phyloP scores from a whole-genome alignment of 441 rosid species.

The Hura crepitans region DNA sequence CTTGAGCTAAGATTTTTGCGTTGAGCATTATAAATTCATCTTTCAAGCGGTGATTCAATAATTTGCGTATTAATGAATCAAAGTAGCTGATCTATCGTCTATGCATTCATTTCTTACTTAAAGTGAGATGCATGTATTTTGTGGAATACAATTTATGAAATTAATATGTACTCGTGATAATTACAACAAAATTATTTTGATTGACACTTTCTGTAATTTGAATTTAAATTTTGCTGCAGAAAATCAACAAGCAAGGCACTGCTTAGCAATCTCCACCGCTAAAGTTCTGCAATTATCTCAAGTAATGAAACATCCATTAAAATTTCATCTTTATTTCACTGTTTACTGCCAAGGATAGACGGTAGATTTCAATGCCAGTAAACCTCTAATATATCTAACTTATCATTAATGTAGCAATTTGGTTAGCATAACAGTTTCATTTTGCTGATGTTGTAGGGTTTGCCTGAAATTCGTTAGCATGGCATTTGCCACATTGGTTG shows the following conservation, averaged over 20 bases:
- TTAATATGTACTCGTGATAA: background rate
- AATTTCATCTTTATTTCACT: background rate
- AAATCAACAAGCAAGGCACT: constrained; percentile 36
- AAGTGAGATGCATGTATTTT: background rate
- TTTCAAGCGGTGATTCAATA: too few relatives aligned
- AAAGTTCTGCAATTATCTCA: background rate
- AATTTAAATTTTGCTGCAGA: constrained; percentile 31
- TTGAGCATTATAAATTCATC: constrained; percentile 4
- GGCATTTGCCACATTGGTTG: background rate
- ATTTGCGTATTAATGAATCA: background rate
- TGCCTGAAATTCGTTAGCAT: background rate
- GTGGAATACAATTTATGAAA: background rate
- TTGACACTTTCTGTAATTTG: background rate
- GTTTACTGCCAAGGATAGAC: background rate
- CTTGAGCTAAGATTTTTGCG: background rate
- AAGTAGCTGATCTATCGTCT: background rate
- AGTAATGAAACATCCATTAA: background rate
- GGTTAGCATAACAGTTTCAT: background rate
- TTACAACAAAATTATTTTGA: constrained; percentile 2
- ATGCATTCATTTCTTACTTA: background rate
- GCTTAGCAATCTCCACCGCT: constrained; percentile 36
- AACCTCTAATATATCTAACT: background rate
- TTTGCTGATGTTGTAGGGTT: constrained; percentile 9
- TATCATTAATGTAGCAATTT: background rate
- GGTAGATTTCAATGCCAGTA: background rate